Evolutionary conservation across 1,284 basidiomycete genomes (phyloP), one percentile per base, ranked within the genome.

Genomic region (Cystobasidiaceae sp.): DNA sequence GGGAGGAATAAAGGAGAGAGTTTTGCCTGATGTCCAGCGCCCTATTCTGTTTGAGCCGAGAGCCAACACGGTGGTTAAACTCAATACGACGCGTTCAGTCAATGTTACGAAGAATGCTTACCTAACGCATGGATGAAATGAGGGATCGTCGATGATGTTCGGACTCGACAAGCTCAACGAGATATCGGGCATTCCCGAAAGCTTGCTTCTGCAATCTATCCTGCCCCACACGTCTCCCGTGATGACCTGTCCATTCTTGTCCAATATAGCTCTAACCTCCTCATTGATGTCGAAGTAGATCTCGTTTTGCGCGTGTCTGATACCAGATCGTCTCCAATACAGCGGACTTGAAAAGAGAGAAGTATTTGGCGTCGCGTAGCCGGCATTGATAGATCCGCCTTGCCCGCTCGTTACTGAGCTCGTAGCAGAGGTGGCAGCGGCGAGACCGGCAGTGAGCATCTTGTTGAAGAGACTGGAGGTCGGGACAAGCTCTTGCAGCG

Each of bases 281-380:
- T 97, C 93, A 3, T 85, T 82, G 66, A 96, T 83, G 75, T 97
- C 93, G 75, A 97, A 90, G 76, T 91, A 92, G 33, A 97, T 88
- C 77, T 97, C 93, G 75, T 97, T 96, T 77, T 85, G 88, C 41
- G 87, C 85, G 75, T 97, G 89, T 61, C 86, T 82, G 43, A 94
- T 81, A 2, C 89, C 89, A 2, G 87, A 83, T 72, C 89, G 88
- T 54, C 94, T 83, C 93, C 93, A 97, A 4, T 93, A 91, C 74
- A 97, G 93, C 0, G 91, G 89, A 5, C 90, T 92, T 1, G 90
- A 86, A 72, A 97, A 93, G 0, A 90, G 48, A 27, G 54, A 39
- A 3, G 32, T 27, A 23, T 19, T 34, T 34, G 32, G 34, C 27
- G 45, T 33, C 21, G 33, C 23, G 50, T 27, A 28, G 70, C 73